These are phyloP conservation scores for Argentina anserina DNA, from an alignment of 306 rosid species.

Conservation along the genomic window DNA sequence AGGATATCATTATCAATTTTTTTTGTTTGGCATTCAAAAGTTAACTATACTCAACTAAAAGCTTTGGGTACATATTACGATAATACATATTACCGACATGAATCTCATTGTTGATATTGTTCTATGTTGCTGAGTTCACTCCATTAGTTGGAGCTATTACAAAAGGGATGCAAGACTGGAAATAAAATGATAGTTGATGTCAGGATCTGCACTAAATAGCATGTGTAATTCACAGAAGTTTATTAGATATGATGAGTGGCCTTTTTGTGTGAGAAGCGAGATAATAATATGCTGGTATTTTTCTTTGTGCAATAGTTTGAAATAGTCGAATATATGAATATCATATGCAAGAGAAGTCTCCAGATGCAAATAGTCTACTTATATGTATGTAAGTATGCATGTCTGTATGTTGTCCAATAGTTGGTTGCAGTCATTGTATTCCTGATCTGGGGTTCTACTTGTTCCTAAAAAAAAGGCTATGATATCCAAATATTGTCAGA, in stretches of 20 bases:
- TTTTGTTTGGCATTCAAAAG: not conserved
- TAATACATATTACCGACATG: not conserved
- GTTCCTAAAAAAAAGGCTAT: not conserved
- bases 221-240: too few relatives aligned
- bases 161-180: not conserved
- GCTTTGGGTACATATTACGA: too few relatives aligned
- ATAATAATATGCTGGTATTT: not conserved
- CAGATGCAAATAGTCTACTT: not conserved
- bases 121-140: not conserved
- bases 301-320: not conserved
- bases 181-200: not conserved
- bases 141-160: not conserved
- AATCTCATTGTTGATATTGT: too few relatives aligned
- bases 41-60: not conserved
- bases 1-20: not conserved
- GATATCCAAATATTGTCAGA: too few relatives aligned
- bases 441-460: not conserved
- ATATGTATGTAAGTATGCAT: not conserved
- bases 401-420: not conserved
- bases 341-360: not conserved
- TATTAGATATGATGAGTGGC: not conserved
- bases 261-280: not conserved
- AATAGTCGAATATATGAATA: not conserved
- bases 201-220: conserved; percentile 13
- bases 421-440: not conserved